phyloP scores from a whole-genome alignment of 2,329 filamentous ascomycete species.

The Epichloe typhina region DNA sequence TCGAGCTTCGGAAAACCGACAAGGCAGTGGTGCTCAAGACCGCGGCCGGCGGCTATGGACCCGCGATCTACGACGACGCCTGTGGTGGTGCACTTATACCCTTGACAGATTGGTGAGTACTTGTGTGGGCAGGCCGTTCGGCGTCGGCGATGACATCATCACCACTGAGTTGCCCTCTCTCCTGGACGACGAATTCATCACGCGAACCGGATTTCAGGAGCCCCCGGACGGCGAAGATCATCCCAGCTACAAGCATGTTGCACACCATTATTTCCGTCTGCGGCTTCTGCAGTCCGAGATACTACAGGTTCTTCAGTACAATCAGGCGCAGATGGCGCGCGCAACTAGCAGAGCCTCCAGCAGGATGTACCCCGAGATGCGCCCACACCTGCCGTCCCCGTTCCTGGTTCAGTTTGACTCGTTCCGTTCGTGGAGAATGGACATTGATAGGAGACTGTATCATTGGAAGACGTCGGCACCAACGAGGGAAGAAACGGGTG shows the following conservation, averaged over 20 bases:
- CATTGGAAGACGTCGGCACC: conserved; percentile 83
- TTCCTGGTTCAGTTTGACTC: conserved; percentile 75
- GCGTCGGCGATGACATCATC: conserved; percentile 90
- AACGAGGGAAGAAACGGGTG: conserved; percentile 64
- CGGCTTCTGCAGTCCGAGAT: conserved; percentile 89
- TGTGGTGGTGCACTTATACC: conserved; percentile 97
- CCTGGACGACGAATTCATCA: conserved; percentile 81
- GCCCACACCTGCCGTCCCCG: conserved; percentile 66
- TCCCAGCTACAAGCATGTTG: conserved; percentile 80
- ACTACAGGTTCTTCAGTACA: conserved; percentile 81
- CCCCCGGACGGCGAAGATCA: conserved; percentile 42
- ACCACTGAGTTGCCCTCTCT: conserved; percentile 89
- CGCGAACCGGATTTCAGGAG: conserved; percentile 57
- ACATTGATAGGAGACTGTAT: conserved; percentile 70
- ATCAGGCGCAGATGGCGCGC: conserved; percentile 71
- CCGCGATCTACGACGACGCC: conserved; percentile 68
- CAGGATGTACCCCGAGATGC: conserved; percentile 57
- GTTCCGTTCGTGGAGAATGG: conserved; percentile 76
- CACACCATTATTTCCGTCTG: conserved; percentile 84
- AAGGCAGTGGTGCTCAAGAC: conserved; percentile 27
- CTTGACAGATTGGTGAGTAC: conserved; percentile 90
- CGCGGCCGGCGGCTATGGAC: conserved; percentile 67
- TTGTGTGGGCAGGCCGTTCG: conserved; percentile 85
- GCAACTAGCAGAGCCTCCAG: conserved; percentile 50
- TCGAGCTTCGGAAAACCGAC: conserved; percentile 7